Base-by-base conservation (phyloP, 2,329 filamentous ascomycete genomes). In the Colletotrichum musae region DNA sequence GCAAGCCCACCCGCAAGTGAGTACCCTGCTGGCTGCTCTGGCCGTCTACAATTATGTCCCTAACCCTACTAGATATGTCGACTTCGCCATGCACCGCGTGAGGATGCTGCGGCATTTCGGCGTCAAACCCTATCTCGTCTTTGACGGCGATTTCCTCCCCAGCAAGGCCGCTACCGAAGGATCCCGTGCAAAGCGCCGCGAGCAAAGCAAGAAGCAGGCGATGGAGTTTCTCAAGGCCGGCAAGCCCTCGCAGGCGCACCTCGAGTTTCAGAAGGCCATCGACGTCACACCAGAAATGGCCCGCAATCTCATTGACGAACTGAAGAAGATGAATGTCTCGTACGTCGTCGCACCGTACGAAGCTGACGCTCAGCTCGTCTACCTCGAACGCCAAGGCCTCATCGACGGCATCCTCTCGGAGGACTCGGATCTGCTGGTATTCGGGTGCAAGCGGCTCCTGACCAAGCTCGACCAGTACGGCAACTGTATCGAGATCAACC, bases 221-320 rank as follows among this genome's bases (percentile, higher is more conserved):
- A 81, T 95, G 68, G 94, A 96, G 76, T 83, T 98, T 12, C 85
- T 97, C 65, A 91, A 91, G 70, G 92, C 94, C 41, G 95, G 96
- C 32, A 95, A 95, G 77, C 86, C 88, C 2, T 87, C 92, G 0
- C 92, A 95, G 76, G 96, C 96, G 10, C 90, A 95, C 66, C 85
- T 91, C 53, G 94, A 98, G 80, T 88, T 98, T 65, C 95, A 98
- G 77, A 99, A 98, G 79, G 93, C 95, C 53, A 92, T 98, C 70
- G 96, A 99, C 79, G 91, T 99, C 45, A 98, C 96, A 2, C 95
- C 97, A 2, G 91, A 96, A 75, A 99, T 99, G 97, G 96, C 96
- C 7, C 90, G 93, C 6, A 88, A 93, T 73, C 83, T 98, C 61
- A 99, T 99, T 68, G 94, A 98, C 73, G 94, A 97, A 78, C 86